Percentiles rank a stretch among this genome's conserved stretches.
Evolutionary conservation across 257 asterid genomes (phyloP).

Genomic region (Haberlea rhodopensis): DNA sequence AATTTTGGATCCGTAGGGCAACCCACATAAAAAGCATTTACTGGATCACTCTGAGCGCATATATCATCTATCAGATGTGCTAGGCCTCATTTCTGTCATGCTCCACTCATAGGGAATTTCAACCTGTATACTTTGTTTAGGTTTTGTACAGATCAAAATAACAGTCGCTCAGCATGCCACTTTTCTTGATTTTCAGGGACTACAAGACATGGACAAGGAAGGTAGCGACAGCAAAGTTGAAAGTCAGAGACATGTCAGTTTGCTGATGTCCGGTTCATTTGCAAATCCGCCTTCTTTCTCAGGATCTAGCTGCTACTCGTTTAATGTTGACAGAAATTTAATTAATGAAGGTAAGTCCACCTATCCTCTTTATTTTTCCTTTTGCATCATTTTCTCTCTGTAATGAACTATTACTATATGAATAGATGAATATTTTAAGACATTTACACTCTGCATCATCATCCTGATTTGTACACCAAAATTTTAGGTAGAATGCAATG

Average conservation of each 20-base stretch:
- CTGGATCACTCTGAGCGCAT: not conserved
- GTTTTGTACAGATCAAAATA: not conserved
- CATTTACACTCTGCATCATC: not conserved
- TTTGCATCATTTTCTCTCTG: conserved; percentile 14
- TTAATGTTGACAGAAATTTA: conserved; percentile 48
- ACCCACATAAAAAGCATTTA: not conserved
- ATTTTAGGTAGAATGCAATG: conserved; percentile 46
- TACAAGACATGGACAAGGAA: conserved; percentile 35
- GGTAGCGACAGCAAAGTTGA: conserved; percentile 31
- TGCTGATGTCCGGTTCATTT: conserved; percentile 40
- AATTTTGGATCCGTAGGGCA: not conserved
- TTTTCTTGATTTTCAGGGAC: conserved; percentile 42
- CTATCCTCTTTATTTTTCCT: conserved; percentile 21
- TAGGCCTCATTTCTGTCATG: conserved; percentile 9
- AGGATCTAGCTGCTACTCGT: conserved; percentile 55
- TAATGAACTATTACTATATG: conserved; percentile 4
- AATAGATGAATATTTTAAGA: not conserved
- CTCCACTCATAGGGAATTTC: not conserved
- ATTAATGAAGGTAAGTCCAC: conserved; percentile 47
- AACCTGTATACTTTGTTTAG: not conserved
- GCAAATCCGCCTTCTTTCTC: conserved; percentile 62
- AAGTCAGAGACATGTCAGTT: conserved; percentile 37
- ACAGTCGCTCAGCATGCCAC: conserved; percentile 1
- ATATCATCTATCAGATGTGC: conserved; percentile 12
- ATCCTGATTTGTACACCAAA: conserved; percentile 18